These are phyloP conservation scores for Colletotrichum eremochloae DNA, from an alignment of 2,329 filamentous ascomycete genomes.

Conservation along the genomic window DNA sequence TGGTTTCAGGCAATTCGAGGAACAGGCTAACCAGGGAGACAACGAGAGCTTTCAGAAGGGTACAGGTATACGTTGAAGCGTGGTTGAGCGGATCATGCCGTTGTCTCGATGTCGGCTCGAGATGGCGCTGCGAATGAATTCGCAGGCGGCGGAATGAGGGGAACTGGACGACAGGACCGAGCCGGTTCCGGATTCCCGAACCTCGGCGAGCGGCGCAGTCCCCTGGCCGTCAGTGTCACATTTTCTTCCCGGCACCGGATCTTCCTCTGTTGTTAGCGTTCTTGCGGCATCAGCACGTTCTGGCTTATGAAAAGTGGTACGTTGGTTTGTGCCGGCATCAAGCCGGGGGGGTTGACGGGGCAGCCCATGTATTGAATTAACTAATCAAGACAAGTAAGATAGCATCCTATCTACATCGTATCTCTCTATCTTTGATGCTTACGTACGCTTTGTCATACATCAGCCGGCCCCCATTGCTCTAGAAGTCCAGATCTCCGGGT, in stretches of 20 bases:
- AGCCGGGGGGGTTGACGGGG: not conserved
- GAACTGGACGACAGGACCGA: constrained; percentile 14
- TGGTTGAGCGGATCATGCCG: not conserved
- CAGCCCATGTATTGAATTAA: not conserved
- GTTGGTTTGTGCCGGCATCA: not conserved
- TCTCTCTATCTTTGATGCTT: constrained; percentile 1
- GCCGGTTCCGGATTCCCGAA: constrained; percentile 22
- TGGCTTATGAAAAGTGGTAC: not conserved
- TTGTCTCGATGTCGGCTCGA: not conserved
- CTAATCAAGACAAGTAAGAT: constrained; percentile 16
- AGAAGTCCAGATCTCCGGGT: constrained; percentile 1
- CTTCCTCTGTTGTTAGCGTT: not conserved
- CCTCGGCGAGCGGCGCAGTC: not conserved
- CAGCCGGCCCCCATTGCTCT: constrained; percentile 5
- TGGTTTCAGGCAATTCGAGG: not conserved
- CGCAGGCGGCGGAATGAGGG: not conserved
- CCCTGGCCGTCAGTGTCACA: not conserved
- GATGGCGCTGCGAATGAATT: not conserved
- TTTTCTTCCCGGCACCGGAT: not conserved
- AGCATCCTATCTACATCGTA: not conserved
- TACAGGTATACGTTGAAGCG: not conserved
- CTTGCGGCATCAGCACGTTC: not conserved
- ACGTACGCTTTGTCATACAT: constrained; percentile 9
- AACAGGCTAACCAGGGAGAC: not conserved
- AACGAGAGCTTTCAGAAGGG: not conserved